A percentile compares a stretch with the other conserved stretches of the same genome.
Conservation (phyloP, 2,329 filamentous ascomycete genomes). For the Zymoseptoria crescenta region DNA sequence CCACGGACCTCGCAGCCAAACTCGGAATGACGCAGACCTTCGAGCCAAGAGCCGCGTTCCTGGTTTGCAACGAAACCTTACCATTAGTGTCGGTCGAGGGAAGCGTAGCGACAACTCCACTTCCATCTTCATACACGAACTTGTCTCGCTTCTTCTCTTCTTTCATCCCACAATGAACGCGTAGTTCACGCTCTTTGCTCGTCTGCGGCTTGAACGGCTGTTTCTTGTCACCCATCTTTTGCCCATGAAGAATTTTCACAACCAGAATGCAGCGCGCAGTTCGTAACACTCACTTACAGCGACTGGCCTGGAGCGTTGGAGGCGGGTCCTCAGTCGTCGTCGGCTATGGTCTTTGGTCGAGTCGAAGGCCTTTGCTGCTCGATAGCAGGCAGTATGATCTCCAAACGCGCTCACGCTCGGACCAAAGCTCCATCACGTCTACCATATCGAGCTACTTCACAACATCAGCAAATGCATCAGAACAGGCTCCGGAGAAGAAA, state of each 20-base stretch:
- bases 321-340: constrained; percentile 10
- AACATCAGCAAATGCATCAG: neutral
- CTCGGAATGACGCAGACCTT: neutral
- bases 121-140: neutral
- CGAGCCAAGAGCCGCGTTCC: neutral
- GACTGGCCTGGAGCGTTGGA: constrained; percentile 8
- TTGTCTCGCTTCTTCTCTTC: neutral
- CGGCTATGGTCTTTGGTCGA: constrained; percentile 12
- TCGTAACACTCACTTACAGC: constrained; percentile 2
- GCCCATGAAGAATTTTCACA: constrained; percentile 5
- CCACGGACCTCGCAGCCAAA: neutral
- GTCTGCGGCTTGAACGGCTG: neutral
- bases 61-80: neutral
- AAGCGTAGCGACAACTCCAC: neutral
- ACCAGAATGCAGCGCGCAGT: constrained; percentile 15
- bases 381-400: constrained; percentile 7
- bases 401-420: neutral
- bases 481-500: neutral
- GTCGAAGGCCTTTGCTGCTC: constrained; percentile 9
- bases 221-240: neutral
- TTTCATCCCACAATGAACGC: neutral
- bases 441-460: neutral
- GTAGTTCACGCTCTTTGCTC: neutral
- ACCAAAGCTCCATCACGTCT: neutral
- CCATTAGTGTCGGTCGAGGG: neutral